Evolutionary conservation across 2,329 filamentous ascomycete genomes (phyloP).

Genomic region (Trichoderma aggressivum): DNA sequence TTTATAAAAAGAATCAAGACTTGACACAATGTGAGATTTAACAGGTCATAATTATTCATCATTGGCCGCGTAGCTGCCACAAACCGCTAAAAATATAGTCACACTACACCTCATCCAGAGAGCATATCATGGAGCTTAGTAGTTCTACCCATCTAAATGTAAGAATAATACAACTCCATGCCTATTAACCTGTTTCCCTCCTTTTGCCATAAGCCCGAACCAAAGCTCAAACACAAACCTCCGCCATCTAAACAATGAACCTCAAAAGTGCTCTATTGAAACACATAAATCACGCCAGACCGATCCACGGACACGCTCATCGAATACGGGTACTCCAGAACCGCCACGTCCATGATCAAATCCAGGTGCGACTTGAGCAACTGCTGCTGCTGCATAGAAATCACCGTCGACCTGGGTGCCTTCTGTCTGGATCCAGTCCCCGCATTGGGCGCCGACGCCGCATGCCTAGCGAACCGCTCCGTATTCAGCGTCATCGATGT

Average conservation of each 20-base stretch:
- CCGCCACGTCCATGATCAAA: conserved; percentile 79
- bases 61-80: neutral
- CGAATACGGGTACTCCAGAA: conserved; percentile 83
- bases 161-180: neutral
- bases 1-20: neutral
- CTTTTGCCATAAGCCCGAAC: neutral
- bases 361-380: conserved; percentile 84
- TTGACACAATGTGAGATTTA: neutral
- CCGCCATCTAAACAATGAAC: neutral
- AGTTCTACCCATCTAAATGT: neutral
- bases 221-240: neutral
- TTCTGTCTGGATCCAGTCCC: conserved; percentile 30
- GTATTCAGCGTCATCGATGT: conserved; percentile 63
- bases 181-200: neutral
- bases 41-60: neutral
- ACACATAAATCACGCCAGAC: conserved; percentile 85
- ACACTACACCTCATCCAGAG: neutral
- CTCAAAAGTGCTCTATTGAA: conserved; percentile 39
- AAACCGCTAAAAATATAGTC: neutral
- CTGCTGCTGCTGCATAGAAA: conserved; percentile 83
- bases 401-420: conserved; percentile 71
- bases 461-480: conserved; percentile 53
- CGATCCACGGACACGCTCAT: conserved; percentile 92
- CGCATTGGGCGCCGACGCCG: conserved; percentile 31
- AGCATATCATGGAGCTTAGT: neutral